Percentiles rank a stretch among this genome's conserved stretches.
phyloP scores from a whole-genome alignment of 371 early-diverging fungal genomes.

The Choanephora cucurbitarum region DNA sequence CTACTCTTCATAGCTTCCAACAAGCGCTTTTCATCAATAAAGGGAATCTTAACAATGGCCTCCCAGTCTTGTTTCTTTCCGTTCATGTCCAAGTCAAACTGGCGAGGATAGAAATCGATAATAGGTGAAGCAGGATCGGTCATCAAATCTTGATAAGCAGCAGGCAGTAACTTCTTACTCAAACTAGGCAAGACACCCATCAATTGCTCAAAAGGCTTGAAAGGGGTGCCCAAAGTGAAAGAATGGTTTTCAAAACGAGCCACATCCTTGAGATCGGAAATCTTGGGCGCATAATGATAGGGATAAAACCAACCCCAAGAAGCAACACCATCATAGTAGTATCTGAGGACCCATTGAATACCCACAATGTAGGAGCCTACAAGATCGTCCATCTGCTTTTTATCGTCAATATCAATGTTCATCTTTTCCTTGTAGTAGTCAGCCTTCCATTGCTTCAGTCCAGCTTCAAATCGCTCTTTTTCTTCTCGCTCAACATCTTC shows the following conservation, averaged over 20 bases:
- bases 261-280: constrained; percentile 70
- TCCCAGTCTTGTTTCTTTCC: constrained; percentile 99
- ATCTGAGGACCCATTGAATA: constrained; percentile 96
- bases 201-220: constrained; percentile 96
- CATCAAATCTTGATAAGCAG: constrained; percentile 83
- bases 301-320: constrained; percentile 99
- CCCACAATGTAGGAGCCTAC: constrained; percentile 88
- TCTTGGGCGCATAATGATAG: constrained; percentile 98
- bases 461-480: constrained; percentile 55
- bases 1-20: constrained; percentile 77
- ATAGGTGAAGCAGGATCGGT: constrained; percentile 82
- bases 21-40: constrained; percentile 89
- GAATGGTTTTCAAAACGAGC: constrained; percentile 52
- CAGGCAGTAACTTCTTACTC: constrained; percentile 79
- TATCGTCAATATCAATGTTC: constrained; percentile 56
- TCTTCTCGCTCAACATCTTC: constrained; percentile 54
- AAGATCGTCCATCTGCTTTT: constrained; percentile 59
- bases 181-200: constrained; percentile 98
- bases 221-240: constrained; percentile 88
- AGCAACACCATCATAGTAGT: constrained; percentile 95
- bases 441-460: constrained; percentile 66
- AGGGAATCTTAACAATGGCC: constrained; percentile 93
- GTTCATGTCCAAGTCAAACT: constrained; percentile 95
- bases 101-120: constrained; percentile 90
- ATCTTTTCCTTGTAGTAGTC: constrained; percentile 78